These are phyloP conservation scores for Talaromyces sp. DNA, from an alignment of 2,329 filamentous ascomycete genomes.

Conservation along the genomic window DNA sequence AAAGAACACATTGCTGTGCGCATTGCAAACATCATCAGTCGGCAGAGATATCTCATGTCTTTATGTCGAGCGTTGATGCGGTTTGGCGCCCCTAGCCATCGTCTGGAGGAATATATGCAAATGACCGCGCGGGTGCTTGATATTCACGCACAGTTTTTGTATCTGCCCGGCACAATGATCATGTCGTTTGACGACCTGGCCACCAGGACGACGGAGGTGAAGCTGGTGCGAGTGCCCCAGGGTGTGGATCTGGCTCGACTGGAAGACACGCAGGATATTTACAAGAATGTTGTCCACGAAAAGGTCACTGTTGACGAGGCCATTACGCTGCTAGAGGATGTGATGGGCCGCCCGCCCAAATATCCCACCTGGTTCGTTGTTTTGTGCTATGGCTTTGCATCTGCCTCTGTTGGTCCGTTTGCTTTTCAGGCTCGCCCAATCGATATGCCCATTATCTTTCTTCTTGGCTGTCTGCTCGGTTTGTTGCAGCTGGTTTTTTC, in stretches of 20 bases:
- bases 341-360: constrained; percentile 55
- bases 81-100: constrained; percentile 86
- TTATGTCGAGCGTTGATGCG: constrained; percentile 83
- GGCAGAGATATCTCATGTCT: constrained; percentile 78
- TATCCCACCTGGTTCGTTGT: constrained; percentile 54
- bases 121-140: constrained; percentile 87
- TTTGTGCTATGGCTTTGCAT: constrained; percentile 69
- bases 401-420: constrained; percentile 71
- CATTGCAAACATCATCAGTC: constrained; percentile 65
- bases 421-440: constrained; percentile 73
- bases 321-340: constrained; percentile 43
- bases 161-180: constrained; percentile 90
- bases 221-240: constrained; percentile 39
- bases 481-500: constrained; percentile 70
- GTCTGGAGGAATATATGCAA: constrained; percentile 82
- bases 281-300: constrained; percentile 47
- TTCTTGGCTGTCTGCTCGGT: constrained; percentile 70
- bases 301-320: constrained; percentile 44
- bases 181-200: constrained; percentile 68
- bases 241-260: constrained; percentile 41
- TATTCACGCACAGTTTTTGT: constrained; percentile 84
- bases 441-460: constrained; percentile 72
- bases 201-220: constrained; percentile 45
- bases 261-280: constrained; percentile 42
- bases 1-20: constrained; percentile 58